Conservation (phyloP, 1,284 basidiomycete species). For the Trametes hirsuta region DNA sequence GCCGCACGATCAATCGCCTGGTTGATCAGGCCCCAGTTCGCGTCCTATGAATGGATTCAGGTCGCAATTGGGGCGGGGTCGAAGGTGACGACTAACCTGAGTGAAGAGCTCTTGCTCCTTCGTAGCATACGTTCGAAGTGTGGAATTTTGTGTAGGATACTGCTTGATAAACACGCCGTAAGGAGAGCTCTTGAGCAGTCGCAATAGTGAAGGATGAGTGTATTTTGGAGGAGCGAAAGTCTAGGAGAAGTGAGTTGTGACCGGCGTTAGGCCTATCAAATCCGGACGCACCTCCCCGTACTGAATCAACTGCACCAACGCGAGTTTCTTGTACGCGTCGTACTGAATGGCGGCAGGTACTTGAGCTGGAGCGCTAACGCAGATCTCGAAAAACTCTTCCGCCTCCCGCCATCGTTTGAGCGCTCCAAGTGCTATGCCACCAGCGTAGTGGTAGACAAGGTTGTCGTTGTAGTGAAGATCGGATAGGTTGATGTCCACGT, state of each 20-base stretch:
- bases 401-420: slow-evolving; percentile 67
- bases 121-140: slow-evolving; percentile 47
- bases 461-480: slow-evolving; percentile 76
- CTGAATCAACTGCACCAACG: slow-evolving; percentile 74
- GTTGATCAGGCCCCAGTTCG: slow-evolving; percentile 68
- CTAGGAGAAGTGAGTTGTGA: slow-evolving; percentile 36
- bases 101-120: slow-evolving; percentile 58
- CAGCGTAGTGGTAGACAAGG: slow-evolving; percentile 77
- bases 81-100: slow-evolving; percentile 39
- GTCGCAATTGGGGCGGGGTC: not conserved
- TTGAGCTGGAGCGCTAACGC: slow-evolving; percentile 70
- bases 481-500: slow-evolving; percentile 53
- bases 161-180: slow-evolving; percentile 63
- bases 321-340: slow-evolving; percentile 84
- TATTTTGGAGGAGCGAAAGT: slow-evolving; percentile 68
- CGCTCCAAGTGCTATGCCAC: slow-evolving; percentile 63
- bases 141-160: slow-evolving; percentile 57
- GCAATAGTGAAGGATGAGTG: slow-evolving; percentile 54
- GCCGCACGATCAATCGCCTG: slow-evolving; percentile 69
- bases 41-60: slow-evolving; percentile 53
- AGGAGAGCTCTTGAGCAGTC: slow-evolving; percentile 63
- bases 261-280: not conserved
- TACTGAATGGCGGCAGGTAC: slow-evolving; percentile 73
- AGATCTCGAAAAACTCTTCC: slow-evolving; percentile 77
- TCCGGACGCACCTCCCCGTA: slow-evolving; percentile 60